phyloP scores from a whole-genome alignment of 1,284 basidiomycete species.

The Macrocybe sp. region DNA sequence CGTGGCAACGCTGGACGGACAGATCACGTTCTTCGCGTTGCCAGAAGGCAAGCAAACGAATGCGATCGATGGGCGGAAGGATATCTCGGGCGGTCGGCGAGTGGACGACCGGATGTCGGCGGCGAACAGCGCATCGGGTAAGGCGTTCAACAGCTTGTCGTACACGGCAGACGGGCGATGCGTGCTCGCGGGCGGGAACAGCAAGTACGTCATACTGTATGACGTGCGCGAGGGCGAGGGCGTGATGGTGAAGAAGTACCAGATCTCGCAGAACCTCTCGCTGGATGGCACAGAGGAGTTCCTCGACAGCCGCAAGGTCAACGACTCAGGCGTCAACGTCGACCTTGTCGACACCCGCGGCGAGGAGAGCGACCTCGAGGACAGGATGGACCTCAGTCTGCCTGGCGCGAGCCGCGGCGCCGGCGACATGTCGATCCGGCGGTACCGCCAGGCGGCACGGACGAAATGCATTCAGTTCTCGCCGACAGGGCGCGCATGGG shows the following conservation, averaged over 20 bases:
- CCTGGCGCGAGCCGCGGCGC: constrained; percentile 83
- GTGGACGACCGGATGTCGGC: constrained; percentile 88
- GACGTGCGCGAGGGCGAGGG: constrained; percentile 91
- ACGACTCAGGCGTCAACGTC: constrained; percentile 72
- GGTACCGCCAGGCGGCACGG: constrained; percentile 82
- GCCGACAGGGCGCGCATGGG: constrained; percentile 93
- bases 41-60: constrained; percentile 80
- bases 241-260: constrained; percentile 93
- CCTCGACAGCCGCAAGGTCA: constrained; percentile 84
- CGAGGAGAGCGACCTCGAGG: constrained; percentile 88
- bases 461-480: constrained; percentile 94
- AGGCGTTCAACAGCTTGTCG: constrained; percentile 87
- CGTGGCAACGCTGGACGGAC: constrained; percentile 88
- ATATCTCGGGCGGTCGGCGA: constrained; percentile 91
- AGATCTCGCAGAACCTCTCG: constrained; percentile 91
- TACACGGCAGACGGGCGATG: constrained; percentile 96
- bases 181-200: constrained; percentile 91
- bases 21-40: constrained; percentile 90
- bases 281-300: constrained; percentile 97
- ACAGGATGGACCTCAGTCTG: constrained; percentile 76
- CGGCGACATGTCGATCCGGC: constrained; percentile 82
- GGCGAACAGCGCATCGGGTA: constrained; percentile 84
- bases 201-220: constrained; percentile 96
- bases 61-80: constrained; percentile 89
- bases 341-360: constrained; percentile 81